Evolutionary conservation across 768 basidiomycete species (phyloP).

Genomic region (Phylloporus rhodoxanthus): DNA sequence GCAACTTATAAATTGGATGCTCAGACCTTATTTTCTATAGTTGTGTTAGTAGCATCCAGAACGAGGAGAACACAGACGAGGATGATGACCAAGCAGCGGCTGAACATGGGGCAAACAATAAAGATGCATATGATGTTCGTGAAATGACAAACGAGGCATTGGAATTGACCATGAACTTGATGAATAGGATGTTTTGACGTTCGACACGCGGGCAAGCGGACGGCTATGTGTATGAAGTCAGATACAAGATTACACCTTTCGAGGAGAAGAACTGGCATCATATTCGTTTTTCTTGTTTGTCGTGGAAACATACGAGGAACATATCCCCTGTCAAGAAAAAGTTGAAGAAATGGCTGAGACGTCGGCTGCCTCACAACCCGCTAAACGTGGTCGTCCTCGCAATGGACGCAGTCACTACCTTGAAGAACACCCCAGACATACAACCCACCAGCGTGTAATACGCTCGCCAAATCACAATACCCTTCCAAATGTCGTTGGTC

Average conservation of each 20-base stretch:
- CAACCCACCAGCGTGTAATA: neutral
- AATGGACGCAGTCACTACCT: neutral
- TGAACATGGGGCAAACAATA: neutral
- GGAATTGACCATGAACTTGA: neutral
- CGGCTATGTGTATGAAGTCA: neutral
- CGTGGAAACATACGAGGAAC: neutral
- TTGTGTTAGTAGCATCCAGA: too few relatives aligned
- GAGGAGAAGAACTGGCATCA: neutral
- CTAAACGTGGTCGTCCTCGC: neutral
- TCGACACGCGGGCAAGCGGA: neutral
- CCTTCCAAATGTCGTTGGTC: neutral
- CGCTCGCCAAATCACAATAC: neutral
- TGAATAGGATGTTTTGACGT: neutral
- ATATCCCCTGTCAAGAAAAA: neutral
- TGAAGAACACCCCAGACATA: neutral
- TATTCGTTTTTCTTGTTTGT: neutral
- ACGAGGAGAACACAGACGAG: neutral
- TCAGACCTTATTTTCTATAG: too few relatives aligned
- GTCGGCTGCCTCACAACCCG: neutral
- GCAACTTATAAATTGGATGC: too few relatives aligned
- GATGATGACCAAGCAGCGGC: neutral
- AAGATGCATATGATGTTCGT: neutral
- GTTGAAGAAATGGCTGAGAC: neutral
- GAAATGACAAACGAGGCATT: neutral
- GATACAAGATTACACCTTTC: neutral